A percentile compares a stretch with the other conserved stretches of the same genome.
phyloP scores from a whole-genome alignment of 2,329 filamentous ascomycete genomes.

The Venturia carpophila region DNA sequence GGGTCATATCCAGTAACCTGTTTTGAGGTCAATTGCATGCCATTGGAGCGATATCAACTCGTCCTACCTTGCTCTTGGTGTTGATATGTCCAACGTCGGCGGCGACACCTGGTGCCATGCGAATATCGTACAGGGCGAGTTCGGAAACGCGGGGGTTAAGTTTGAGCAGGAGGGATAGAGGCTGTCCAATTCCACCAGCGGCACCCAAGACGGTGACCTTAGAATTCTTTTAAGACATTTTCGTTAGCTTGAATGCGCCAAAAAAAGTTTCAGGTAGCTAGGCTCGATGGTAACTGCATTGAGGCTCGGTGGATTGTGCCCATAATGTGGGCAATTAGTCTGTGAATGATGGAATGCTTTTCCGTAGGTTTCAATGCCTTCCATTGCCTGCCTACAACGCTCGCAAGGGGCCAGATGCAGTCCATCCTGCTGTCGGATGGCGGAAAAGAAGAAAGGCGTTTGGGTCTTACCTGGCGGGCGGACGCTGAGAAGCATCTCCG shows the following conservation, averaged over 20 bases:
- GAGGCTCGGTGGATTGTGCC: neutral
- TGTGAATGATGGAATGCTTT: neutral
- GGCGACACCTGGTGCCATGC: conserved; percentile 89
- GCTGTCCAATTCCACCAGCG: conserved; percentile 95
- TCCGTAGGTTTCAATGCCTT: neutral
- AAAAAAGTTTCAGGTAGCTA: neutral
- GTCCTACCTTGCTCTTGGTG: conserved; percentile 72
- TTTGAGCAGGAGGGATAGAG: conserved; percentile 95
- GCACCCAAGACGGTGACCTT: conserved; percentile 98
- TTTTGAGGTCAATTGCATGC: conserved; percentile 23
- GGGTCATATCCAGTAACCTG: conserved; percentile 82
- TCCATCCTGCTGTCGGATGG: neutral
- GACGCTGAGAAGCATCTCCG: conserved; percentile 47
- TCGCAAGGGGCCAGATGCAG: neutral
- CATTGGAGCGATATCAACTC: neutral
- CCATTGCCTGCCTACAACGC: neutral
- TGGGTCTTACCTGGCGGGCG: conserved; percentile 41
- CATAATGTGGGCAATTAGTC: neutral
- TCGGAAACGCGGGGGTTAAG: conserved; percentile 91
- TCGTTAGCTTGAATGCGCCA: conserved; percentile 24
- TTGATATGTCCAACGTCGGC: conserved; percentile 98
- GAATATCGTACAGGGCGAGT: conserved; percentile 97
- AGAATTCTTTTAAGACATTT: conserved; percentile 68
- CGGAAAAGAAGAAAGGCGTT: neutral
- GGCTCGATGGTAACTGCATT: neutral